Conservation (phyloP, 768 basidiomycete genomes). For the Tylopilus balloui region DNA sequence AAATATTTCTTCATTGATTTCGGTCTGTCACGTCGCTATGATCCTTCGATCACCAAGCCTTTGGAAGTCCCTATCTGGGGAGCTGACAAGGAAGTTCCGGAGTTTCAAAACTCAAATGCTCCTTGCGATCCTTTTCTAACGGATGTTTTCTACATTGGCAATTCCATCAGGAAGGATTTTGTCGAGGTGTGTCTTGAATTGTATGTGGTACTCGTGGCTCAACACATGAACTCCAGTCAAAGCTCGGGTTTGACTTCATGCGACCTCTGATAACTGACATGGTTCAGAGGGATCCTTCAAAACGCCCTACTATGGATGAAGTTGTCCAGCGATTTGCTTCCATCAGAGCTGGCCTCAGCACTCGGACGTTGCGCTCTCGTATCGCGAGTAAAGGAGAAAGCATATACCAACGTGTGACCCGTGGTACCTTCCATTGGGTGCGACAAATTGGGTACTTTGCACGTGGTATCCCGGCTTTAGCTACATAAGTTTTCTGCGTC, state of each 20-base stretch:
- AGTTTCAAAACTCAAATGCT: constrained; percentile 23
- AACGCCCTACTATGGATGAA: too few relatives aligned
- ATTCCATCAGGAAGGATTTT: constrained; percentile 32
- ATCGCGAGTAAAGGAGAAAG: too few relatives aligned
- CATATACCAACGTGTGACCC: too few relatives aligned
- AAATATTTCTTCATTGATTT: constrained; percentile 14
- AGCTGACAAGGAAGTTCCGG: constrained; percentile 40
- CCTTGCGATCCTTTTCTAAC: constrained; percentile 38
- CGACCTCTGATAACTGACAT: constrained; percentile 34
- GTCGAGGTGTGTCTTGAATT: constrained; percentile 23
- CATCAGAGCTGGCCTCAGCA: too few relatives aligned
- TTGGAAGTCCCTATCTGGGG: constrained; percentile 32
- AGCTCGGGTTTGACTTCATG: constrained; percentile 29
- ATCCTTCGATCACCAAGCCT: constrained; percentile 21
- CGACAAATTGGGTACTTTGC: too few relatives aligned
- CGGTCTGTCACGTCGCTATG: constrained; percentile 28
- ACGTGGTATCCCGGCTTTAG: too few relatives aligned
- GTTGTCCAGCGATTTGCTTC: too few relatives aligned
- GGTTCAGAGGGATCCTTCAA: constrained; percentile 33
- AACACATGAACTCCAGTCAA: not conserved
- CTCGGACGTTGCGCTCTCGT: too few relatives aligned
- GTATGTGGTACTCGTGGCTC: too few relatives aligned
- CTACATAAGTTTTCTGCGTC: too few relatives aligned
- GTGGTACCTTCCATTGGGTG: too few relatives aligned
- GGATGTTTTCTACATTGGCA: constrained; percentile 43